Evolutionary conservation across 768 basidiomycete genomes (phyloP).

Genomic region (Termitomyces sp.): DNA sequence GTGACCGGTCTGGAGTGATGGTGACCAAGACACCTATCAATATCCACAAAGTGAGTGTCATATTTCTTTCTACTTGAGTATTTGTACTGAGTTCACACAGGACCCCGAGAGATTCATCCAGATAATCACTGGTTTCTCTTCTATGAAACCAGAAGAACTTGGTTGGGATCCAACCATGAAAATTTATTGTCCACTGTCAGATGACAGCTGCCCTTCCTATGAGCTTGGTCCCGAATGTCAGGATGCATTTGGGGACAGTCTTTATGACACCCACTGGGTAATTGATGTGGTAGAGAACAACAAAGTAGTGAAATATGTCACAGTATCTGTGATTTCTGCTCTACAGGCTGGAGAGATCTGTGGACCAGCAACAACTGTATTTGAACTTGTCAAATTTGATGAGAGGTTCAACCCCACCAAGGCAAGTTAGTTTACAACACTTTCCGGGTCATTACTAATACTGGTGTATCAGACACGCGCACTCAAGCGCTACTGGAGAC

Average conservation of each 20-base stretch:
- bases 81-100: neutral
- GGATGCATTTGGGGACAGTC: neutral
- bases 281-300: neutral
- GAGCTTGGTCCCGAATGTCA: neutral
- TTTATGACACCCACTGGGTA: neutral
- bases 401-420: no score
- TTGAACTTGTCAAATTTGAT: neutral
- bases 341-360: neutral
- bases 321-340: neutral
- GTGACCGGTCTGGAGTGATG: constrained; percentile 9
- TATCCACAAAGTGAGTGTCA: constrained; percentile 11
- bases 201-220: neutral
- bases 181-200: neutral
- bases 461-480: no score
- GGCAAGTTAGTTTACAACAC: no score
- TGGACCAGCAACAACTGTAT: neutral
- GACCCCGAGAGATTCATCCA: neutral
- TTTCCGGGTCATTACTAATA: no score
- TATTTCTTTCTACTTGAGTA: neutral
- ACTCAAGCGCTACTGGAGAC: no score
- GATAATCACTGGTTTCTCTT: neutral
- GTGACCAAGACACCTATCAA: no score
- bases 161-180: neutral
- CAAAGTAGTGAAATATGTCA: neutral
- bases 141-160: no score